These are phyloP conservation scores for Evernia prunastri DNA, from an alignment of 495 filamentous ascomycete species.

Conservation along the genomic window DNA sequence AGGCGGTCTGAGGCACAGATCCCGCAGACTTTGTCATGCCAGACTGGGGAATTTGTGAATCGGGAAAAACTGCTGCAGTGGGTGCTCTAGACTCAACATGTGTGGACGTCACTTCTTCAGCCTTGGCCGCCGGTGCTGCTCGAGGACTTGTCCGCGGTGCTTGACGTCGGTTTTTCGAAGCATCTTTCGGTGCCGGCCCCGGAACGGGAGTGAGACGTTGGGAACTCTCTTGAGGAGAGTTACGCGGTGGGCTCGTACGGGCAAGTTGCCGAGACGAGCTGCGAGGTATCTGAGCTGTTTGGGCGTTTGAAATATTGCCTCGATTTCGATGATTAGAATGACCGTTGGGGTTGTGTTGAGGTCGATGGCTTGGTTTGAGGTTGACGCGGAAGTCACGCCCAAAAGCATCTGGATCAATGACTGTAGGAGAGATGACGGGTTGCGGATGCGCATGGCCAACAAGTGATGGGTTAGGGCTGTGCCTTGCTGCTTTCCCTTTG, in stretches of 20 bases:
- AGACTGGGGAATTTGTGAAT: not conserved
- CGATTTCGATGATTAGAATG: slow-evolving; percentile 15
- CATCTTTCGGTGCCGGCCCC: not conserved
- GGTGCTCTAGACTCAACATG: not conserved
- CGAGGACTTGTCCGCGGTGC: slow-evolving; percentile 6
- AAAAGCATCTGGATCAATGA: slow-evolving; percentile 30
- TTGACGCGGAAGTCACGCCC: slow-evolving; percentile 24
- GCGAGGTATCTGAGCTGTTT: not conserved
- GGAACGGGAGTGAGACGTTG: not conserved
- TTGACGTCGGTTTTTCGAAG: slow-evolving; percentile 1
- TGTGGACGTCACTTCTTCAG: not conserved
- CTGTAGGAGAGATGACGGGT: slow-evolving; percentile 15
- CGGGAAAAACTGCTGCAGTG: not conserved
- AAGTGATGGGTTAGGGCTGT: slow-evolving; percentile 7
- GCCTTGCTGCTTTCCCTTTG: slow-evolving; percentile 27
- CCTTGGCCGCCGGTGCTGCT: not conserved
- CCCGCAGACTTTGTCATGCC: not conserved
- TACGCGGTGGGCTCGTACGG: slow-evolving; percentile 10
- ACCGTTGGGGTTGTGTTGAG: slow-evolving; percentile 12
- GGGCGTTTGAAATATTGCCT: slow-evolving; percentile 9
- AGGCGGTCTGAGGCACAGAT: not conserved
- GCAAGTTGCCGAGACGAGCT: slow-evolving; percentile 4
- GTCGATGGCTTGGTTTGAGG: slow-evolving; percentile 17
- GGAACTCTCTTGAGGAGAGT: slow-evolving; percentile 6
- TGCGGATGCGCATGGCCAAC: slow-evolving; percentile 13